Percentiles rank a stretch among this genome's conserved stretches.
Conservation (phyloP, 306 rosid genomes). For the Vicia sativa region DNA sequence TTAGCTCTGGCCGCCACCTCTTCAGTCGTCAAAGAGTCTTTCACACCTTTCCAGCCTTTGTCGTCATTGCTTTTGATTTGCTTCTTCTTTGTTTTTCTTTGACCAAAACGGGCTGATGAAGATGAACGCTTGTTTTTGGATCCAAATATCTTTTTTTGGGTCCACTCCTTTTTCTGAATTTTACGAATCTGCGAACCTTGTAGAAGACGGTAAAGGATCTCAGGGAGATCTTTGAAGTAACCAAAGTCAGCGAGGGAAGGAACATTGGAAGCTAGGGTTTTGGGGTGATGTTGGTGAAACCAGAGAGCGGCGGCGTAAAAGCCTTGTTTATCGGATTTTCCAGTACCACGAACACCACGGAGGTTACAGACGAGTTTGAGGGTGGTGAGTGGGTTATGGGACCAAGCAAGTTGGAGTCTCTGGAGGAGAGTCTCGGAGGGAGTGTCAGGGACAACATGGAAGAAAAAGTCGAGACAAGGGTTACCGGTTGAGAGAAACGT, state of each 20-base stretch:
- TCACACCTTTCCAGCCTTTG: background rate
- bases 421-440: slow-evolving; percentile 29
- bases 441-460: slow-evolving; percentile 61
- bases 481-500: slow-evolving; percentile 59
- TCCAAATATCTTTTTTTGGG: background rate
- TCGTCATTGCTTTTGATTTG: background rate
- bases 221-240: slow-evolving; percentile 70
- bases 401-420: slow-evolving; percentile 53
- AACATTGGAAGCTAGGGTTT: slow-evolving; percentile 55
- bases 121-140: too few species aligned
- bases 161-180: slow-evolving; percentile 43
- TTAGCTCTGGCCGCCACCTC: background rate
- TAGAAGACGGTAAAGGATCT: slow-evolving; percentile 61
- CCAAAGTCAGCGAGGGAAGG: slow-evolving; percentile 61
- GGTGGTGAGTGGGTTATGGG: slow-evolving; percentile 50
- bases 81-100: background rate
- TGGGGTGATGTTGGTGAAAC: slow-evolving; percentile 63
- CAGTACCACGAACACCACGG: slow-evolving; percentile 71
- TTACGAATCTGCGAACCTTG: slow-evolving; percentile 50
- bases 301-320: slow-evolving; percentile 57
- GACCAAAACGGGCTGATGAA: background rate
- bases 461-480: slow-evolving; percentile 71
- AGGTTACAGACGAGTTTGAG: slow-evolving; percentile 73
- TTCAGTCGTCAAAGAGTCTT: background rate
- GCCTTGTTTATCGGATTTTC: slow-evolving; percentile 55